Conservation (phyloP, 2,329 filamentous ascomycete species). For the Curvularia hawaiiensis region DNA sequence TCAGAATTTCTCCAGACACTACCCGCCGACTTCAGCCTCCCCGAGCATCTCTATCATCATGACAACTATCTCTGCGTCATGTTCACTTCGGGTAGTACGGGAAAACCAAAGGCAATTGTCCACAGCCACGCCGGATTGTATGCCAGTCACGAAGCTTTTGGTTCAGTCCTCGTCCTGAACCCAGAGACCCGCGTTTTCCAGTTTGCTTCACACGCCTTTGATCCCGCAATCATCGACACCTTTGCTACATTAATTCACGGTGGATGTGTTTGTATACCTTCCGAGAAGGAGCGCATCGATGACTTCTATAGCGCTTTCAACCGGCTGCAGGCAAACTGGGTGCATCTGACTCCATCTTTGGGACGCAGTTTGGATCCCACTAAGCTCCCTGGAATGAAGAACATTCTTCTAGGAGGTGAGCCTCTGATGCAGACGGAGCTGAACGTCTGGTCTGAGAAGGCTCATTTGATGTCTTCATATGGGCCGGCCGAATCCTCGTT, state of each 20-base stretch:
- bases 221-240: not conserved
- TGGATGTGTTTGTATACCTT: not conserved
- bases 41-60: not conserved
- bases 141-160: not conserved
- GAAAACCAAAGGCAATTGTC: not conserved
- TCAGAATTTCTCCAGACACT: not conserved
- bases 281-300: not conserved
- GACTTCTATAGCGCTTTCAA: not conserved
- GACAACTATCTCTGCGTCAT: not conserved
- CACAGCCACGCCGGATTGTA: not conserved
- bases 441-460: slow-evolving; percentile 1
- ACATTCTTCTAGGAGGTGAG: slow-evolving; percentile 1
- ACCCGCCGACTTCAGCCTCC: not conserved
- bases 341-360: not conserved
- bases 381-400: not conserved
- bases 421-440: not conserved
- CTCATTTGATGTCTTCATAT: not conserved
- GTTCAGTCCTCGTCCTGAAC: not conserved
- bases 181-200: not conserved
- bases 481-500: not conserved
- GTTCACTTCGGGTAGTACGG: not conserved
- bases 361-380: not conserved
- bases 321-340: not conserved
- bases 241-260: not conserved
- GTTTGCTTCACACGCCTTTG: not conserved